Evolutionary conservation across 2,329 filamentous ascomycete species (phyloP), one percentile per base, ranked within the genome.

Genomic region (Botrytis byssoidea): DNA sequence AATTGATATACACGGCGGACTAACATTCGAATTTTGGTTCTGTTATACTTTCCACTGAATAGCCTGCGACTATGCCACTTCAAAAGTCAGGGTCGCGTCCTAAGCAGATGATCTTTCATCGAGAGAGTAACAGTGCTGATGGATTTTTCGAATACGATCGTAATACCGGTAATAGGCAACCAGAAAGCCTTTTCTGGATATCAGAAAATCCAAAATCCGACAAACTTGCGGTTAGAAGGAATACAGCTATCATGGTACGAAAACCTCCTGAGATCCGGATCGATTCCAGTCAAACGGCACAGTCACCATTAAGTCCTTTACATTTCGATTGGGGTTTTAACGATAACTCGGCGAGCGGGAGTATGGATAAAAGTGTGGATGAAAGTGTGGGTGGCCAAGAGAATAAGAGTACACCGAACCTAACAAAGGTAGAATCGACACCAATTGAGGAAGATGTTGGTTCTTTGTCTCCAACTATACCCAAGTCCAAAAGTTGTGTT

Each of bases 141-240:
- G 70, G n/a, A 5, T 57, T 68, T 40, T 69, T 68, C 29, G 40
- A 51, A 69, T 72, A 72, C 51, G 71, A 69, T 51, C 29, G 71
- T 72, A 20, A 68, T 64, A 72, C 64, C 37, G 48, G 42, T 29
- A 67, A 69, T 51, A 72, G 71, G 71, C 71, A 68, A 20, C 29
- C 48, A 29, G 57, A 64, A 63, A 63, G 71, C 18, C 3, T 72
- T 69, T 68, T 57, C 40, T 68, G 51, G 71, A 48, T 72, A 51
- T 59, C 63, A 72, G 61, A 68, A 46, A 72, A 57, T 59, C 25
- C 60, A 9, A 20, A 57, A 71, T 71, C 55, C 65, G 46, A 55
- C 4, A 40, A 51, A 68, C 46, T 18, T 68, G 35, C 25, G 25
- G 46, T 70, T 37, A 46, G 55, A 63, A 63, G 57, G 57, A 63